Percentiles rank a stretch among this genome's conserved stretches.
phyloP scores from a whole-genome alignment of 495 filamentous ascomycete species.

The Delitschia confertaspora region DNA sequence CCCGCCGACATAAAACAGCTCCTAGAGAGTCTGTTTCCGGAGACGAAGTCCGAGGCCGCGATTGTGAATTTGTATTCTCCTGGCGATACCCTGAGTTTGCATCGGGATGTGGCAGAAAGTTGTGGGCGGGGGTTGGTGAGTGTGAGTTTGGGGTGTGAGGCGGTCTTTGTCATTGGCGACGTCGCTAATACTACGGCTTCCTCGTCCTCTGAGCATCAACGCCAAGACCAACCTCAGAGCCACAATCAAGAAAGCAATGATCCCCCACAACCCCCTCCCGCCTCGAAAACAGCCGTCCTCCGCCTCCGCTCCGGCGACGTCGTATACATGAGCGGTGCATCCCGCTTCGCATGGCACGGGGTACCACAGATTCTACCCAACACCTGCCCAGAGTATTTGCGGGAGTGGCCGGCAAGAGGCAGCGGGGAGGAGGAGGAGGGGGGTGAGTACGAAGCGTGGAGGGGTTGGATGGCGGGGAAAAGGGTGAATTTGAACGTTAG shows the following conservation, averaged over 20 bases:
- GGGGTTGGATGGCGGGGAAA: conserved; percentile 76
- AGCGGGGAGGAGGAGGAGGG: conserved; percentile 23
- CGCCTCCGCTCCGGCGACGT: conserved; percentile 71
- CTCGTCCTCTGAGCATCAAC: too few relatives aligned
- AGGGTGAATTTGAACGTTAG: conserved; percentile 85
- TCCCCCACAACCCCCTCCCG: too few relatives aligned
- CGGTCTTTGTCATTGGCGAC: conserved; percentile 63
- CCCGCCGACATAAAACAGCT: conserved; percentile 61
- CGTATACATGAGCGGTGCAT: conserved; percentile 69
- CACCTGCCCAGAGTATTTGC: conserved; percentile 68
- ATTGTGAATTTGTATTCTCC: conserved; percentile 88
- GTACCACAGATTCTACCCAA: conserved; percentile 70
- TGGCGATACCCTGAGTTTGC: conserved; percentile 76
- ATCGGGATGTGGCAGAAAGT: conserved; percentile 83
- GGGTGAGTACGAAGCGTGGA: conserved; percentile 43
- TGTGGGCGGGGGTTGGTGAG: conserved; percentile 67
- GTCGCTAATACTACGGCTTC: too few relatives aligned
- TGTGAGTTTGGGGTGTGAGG: conserved; percentile 81
- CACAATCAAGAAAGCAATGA: conserved; percentile 16
- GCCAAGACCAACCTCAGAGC: too few relatives aligned
- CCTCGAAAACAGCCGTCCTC: conserved; percentile 48
- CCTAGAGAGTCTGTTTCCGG: conserved; percentile 57
- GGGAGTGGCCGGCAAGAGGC: conserved; percentile 58
- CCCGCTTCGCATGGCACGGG: conserved; percentile 86
- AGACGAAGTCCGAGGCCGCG: conserved; percentile 61